Base-by-base conservation (phyloP, 345 rosid genomes). In the Stellera chamaejasme region DNA sequence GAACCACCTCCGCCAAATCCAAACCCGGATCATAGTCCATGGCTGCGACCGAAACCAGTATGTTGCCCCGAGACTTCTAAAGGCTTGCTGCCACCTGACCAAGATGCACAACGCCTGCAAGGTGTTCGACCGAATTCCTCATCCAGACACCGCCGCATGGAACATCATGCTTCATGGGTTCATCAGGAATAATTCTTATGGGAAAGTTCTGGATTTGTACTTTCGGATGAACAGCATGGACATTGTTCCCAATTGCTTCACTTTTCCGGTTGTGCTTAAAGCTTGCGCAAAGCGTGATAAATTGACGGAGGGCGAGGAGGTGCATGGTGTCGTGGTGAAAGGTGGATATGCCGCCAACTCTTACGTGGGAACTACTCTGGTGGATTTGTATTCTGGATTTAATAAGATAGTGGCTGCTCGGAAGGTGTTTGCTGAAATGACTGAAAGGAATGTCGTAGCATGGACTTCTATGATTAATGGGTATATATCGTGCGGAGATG, bases 381-480 rank as follows among this genome's bases (percentile, higher is more conserved):
- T 86, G 53, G 95, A 83, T 59, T 59, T 89, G 77, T 83, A 89
- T 61, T 74, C 89, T 3, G 55, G 76, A 27, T 68, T 46, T 19
- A 19, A 19, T 19, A 19, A 19, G 44, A 45, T 81, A 42, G 60
- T 51, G 23, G 66, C 66, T 2, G 90, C 95, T 13, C 73, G 68
- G 56, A 76, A 69, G 67, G 88, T 81, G 56, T 87, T 86, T 44
- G 67, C 69, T 43, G 95, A 87, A 64, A 76, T 84, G 82, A 45
- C 27, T 45, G 84, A 79, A 72, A 80, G 78, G 65, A 86, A 87
- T 66, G 90, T 79, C n/a, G 80, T 87, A 48, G 81, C 77, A 4
- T 90, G 97, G 88, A 84, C 92, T 56, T 61, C 66, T 2, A 76
- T 87, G 77, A 72, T 82, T 50, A 77, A 66, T 47, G 86, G 82